phyloP scores from a whole-genome alignment of 1,139 yeast genomes.

The Yamadazyma friedrichii region DNA sequence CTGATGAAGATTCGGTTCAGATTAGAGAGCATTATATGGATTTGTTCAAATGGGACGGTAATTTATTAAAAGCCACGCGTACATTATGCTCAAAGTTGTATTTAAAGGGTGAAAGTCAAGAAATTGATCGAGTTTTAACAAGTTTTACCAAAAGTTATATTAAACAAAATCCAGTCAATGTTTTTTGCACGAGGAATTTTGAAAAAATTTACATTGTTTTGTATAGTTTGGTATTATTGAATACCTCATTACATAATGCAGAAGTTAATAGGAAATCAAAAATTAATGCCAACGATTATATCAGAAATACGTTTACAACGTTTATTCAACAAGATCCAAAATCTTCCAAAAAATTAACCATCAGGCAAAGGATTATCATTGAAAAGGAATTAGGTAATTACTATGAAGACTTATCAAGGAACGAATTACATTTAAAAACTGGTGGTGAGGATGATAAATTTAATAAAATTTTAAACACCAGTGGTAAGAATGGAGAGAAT shows the following conservation, averaged over 20 bases:
- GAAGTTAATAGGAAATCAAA: conserved; percentile 41
- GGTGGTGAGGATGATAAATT: conserved; percentile 12
- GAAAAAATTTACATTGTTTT: conserved; percentile 72
- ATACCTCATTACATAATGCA: conserved; percentile 63
- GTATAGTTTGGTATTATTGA: conserved; percentile 70
- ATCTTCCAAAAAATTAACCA: conserved; percentile 26
- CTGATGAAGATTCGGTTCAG: conserved; percentile 39
- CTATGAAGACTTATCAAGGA: conserved; percentile 39
- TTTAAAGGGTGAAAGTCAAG: conserved; percentile 82
- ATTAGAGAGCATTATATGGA: conserved; percentile 49
- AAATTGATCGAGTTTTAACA: conserved; percentile 71
- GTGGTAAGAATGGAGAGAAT: not conserved
- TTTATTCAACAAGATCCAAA: conserved; percentile 36
- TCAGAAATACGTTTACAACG: conserved; percentile 53
- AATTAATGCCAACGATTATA: conserved; percentile 50
- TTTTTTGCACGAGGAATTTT: conserved; percentile 51
- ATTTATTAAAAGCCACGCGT: conserved; percentile 56
- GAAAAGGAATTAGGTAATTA: conserved; percentile 43
- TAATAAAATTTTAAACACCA: not conserved
- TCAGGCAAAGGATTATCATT: conserved; percentile 41
- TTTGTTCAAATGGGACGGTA: conserved; percentile 48
- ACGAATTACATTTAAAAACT: conserved; percentile 43
- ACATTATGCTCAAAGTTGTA: conserved; percentile 62
- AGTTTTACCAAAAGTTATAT: conserved; percentile 70
- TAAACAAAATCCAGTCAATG: conserved; percentile 46